Evolutionary conservation across 169 alveolate genomes (phyloP), one percentile per base, ranked within the genome.

Genomic region (Hepatocystis sp.): DNA sequence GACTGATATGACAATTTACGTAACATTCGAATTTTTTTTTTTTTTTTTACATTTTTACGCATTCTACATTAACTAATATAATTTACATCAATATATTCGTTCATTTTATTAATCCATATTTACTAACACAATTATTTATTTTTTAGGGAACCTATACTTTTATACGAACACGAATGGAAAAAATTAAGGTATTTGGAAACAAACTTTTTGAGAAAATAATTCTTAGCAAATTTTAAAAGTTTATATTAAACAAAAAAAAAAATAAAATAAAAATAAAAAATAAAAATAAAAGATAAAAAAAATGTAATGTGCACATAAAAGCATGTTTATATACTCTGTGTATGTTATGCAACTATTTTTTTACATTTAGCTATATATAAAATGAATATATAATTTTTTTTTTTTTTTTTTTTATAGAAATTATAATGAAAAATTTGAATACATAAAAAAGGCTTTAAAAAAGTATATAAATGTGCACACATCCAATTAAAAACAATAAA

Each of bases 141-240:
- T 47, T 47, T 47, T 44, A 71, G 86, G 86, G 25, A 34, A 11
- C 68, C 71, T 11, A 56, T 71, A 39, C 11, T 56, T 13, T 40
- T 71, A 17, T 71, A 71, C 47, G 86, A 71, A 44, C 25, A 71
- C 27, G 86, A 71, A 51, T 71, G 86, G 86, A 71, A 71, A 58
- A 58, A 56, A n/a, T 65, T 71, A 30, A 71, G 86, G 86, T 71
- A 21, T 21, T 30, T 21, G 10, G 21, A 17, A 67, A 67, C 55
- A 51, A 66, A 47, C 65, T 46, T 10, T 47, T 30, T n/a, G n/a
- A n/a, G 34, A 34, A 51, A 52, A 67, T 52, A 17, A 21, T 17
- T 30, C 21, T 10, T 40, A 21, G 66, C 40, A 30, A 30, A 42
- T 40, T 58, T 46, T 19, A 56, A 10, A 52, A 71, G 42, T 71